Base-by-base conservation (phyloP, 805 yeast genomes). In the Schizosaccharomyces lindneri region DNA sequence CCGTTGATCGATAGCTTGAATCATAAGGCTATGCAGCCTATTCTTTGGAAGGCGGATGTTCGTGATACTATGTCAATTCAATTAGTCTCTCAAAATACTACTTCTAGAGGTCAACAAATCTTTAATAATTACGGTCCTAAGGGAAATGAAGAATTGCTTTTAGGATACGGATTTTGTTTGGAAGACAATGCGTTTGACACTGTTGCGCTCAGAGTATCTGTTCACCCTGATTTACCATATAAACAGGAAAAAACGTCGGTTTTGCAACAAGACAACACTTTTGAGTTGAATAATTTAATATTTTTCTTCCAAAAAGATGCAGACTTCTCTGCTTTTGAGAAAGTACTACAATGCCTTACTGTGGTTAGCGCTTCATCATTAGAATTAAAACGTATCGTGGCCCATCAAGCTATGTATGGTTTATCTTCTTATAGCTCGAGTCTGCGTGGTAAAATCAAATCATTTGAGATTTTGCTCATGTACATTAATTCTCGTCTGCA, bases 101-200 rank as follows among this genome's bases (percentile, higher is more conserved):
- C 61, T 66, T n/a, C 63, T 2, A 65, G 64, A 1, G 78, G 78
- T 1, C 69, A 71, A 1, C 84, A 87, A 68, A 64, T 89, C 0
- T 85, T 72, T 71, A 88, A 88, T 69, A 85, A 86, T 70, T 88
- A 89, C 70, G 97, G 96, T 1, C 81, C 85, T 62, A 88, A 87
- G 70, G 84, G 93, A 0, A 88, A 87, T 67, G 94, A 85, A 65
- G 95, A 87, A 65, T 66, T 88, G 32, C 70, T 89, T 5, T 72
- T 88, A 65, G 88, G 84, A 0, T 89, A 89, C 69, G 97, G 97
- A 0, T 89, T 89, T 70, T 77, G 81, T 9, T 60, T 81, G 2
- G 76, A 76, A 19, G 72, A 75, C 21, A 71, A 78, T 59, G 85
- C 84, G 65, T 72, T 73, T 9, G 80, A 80, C 43, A 81, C 81